Conservation (phyloP, 1,139 yeast species). For the Lodderomyces margitis region DNA sequence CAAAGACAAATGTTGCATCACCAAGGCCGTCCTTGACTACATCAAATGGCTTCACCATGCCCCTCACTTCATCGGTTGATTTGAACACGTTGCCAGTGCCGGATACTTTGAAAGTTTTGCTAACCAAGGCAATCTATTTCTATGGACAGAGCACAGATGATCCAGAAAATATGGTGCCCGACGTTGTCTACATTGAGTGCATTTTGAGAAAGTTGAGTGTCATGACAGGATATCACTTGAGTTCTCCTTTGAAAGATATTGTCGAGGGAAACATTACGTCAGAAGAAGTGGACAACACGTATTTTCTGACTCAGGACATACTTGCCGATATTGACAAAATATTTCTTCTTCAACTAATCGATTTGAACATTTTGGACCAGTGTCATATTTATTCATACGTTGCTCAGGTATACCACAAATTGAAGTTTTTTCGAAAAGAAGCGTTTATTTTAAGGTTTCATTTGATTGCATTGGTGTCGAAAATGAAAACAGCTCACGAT, state of each 20-base stretch:
- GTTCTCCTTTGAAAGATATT: constrained; percentile 35
- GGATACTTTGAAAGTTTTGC: constrained; percentile 48
- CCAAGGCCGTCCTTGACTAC: constrained; percentile 36
- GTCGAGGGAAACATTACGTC: constrained; percentile 3
- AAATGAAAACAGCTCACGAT: constrained; percentile 17
- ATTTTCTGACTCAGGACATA: constrained; percentile 40
- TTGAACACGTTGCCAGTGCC: constrained; percentile 32
- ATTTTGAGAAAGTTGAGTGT: constrained; percentile 63
- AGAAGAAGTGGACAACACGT: constrained; percentile 6
- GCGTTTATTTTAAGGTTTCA: constrained; percentile 67
- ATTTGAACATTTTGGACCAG: constrained; percentile 52
- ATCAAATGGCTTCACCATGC: constrained; percentile 13
- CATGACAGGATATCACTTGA: constrained; percentile 51
- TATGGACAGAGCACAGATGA: constrained; percentile 61
- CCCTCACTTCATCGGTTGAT: constrained; percentile 20
- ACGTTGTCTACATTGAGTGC: constrained; percentile 73
- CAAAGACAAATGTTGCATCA: constrained; percentile 17
- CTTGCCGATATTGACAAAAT: constrained; percentile 49
- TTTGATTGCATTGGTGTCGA: constrained; percentile 51
- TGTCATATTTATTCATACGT: constrained; percentile 63
- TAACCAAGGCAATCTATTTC: constrained; percentile 49
- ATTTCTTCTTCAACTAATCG: constrained; percentile 36
- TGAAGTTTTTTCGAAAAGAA: constrained; percentile 65
- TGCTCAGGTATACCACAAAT: constrained; percentile 60
- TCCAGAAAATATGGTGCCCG: constrained; percentile 79